A percentile compares a stretch with the other conserved stretches of the same genome.
Conservation (phyloP, 1,284 basidiomycete species). For the Moniliophthora roreri region DNA sequence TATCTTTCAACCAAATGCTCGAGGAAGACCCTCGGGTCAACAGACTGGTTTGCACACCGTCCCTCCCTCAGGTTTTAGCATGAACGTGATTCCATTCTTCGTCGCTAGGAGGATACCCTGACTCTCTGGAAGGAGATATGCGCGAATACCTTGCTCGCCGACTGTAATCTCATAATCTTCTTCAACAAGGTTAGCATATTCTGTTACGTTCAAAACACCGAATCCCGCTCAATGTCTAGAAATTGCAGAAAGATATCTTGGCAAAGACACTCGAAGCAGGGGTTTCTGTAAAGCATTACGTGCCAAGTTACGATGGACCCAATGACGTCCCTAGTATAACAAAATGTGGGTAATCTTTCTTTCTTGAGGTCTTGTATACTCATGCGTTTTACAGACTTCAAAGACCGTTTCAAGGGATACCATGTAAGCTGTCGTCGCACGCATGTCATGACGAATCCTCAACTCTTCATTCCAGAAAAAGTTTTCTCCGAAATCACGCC, state of each 20-base stretch:
- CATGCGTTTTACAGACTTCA: conserved; percentile 48
- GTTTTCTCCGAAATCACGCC: conserved; percentile 42
- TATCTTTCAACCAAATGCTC: conserved; percentile 42
- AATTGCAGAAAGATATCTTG: conserved; percentile 56
- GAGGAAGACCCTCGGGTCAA: conserved; percentile 45
- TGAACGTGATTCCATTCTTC: neutral
- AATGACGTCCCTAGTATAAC: conserved; percentile 56
- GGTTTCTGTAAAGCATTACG: conserved; percentile 55
- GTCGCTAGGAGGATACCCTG: conserved; percentile 56
- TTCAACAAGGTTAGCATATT: conserved; percentile 56
- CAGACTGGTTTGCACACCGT: conserved; percentile 32
- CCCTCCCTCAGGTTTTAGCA: neutral
- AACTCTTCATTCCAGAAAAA: conserved; percentile 33
- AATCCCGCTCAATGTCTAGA: neutral
- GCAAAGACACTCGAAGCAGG: conserved; percentile 56
- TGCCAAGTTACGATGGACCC: conserved; percentile 59
- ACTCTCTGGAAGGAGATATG: conserved; percentile 65
- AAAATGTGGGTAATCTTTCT: conserved; percentile 35
- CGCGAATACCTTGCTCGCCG: conserved; percentile 50
- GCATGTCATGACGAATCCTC: conserved; percentile 8
- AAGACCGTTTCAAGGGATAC: conserved; percentile 47
- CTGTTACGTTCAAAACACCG: neutral
- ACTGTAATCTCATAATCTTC: conserved; percentile 62
- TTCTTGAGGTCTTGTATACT: too few relatives aligned
- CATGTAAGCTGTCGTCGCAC: conserved; percentile 35